Evolutionary conservation across 2,329 filamentous ascomycete species (phyloP).

Genomic region (Talaromyces piceae): DNA sequence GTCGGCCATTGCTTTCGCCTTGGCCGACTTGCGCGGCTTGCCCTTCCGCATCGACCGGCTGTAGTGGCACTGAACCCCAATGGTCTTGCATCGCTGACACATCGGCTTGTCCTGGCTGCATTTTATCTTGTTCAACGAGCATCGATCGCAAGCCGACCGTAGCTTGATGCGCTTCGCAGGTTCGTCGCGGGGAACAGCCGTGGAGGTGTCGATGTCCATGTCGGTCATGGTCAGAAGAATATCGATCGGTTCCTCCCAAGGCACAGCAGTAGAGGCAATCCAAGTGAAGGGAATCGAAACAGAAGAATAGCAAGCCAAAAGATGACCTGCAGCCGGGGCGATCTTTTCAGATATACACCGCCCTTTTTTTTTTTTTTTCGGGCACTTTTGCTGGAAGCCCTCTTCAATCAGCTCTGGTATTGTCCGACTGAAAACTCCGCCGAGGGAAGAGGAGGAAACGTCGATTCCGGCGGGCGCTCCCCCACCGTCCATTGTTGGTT

Average conservation of each 20-base stretch:
- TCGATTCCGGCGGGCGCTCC: not conserved
- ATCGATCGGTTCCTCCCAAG: not conserved
- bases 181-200: not conserved
- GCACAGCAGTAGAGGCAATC: not conserved
- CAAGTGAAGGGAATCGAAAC: not conserved
- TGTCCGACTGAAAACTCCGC: slow-evolving; percentile 2
- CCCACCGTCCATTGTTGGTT: not conserved
- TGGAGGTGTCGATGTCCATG: too few relatives aligned
- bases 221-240: not conserved
- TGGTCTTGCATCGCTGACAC: slow-evolving; percentile 11
- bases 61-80: slow-evolving; percentile 13
- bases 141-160: slow-evolving; percentile 12
- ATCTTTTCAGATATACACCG: not conserved
- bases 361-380: not conserved
- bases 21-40: slow-evolving; percentile 12
- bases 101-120: slow-evolving; percentile 13
- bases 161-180: slow-evolving; percentile 10
- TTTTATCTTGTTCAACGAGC: slow-evolving; percentile 13
- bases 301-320: not conserved
- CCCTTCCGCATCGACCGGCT: slow-evolving; percentile 13
- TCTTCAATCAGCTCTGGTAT: not conserved
- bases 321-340: not conserved
- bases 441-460: not conserved
- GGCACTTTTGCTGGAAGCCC: not conserved
- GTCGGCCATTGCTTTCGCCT: slow-evolving; percentile 9